Evolutionary conservation across 202 grass and related monocot genomes (phyloP).

Genomic region (Schoenoplectus tabernaemontani): DNA sequence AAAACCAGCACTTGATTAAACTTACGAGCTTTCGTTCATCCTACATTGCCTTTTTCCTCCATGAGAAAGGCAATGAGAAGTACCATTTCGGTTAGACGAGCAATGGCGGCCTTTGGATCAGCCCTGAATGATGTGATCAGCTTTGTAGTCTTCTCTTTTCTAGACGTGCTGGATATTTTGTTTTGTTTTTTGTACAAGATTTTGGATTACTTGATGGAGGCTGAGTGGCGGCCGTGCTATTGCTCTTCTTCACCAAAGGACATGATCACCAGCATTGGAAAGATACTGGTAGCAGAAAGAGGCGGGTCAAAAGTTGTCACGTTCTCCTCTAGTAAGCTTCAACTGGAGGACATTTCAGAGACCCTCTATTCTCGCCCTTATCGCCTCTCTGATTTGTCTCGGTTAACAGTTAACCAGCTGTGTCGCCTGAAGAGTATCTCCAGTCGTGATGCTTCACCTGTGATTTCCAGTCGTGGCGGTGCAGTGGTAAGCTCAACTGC

Average conservation of each 20-base stretch:
- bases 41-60: slow-evolving; percentile 19
- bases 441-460: background rate
- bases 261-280: slow-evolving; percentile 31
- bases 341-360: slow-evolving; percentile 95
- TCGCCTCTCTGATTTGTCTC: slow-evolving; percentile 34
- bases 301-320: slow-evolving; percentile 78
- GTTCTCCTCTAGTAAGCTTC: slow-evolving; percentile 53
- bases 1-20: background rate
- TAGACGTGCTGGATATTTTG: slow-evolving; percentile 61
- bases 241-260: slow-evolving; percentile 49
- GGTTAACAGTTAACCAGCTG: slow-evolving; percentile 14
- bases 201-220: slow-evolving; percentile 62
- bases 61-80: slow-evolving; percentile 25
- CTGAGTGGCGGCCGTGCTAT: slow-evolving; percentile 85
- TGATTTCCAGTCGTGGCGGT: background rate
- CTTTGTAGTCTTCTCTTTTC: slow-evolving; percentile 63
- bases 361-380: slow-evolving; percentile 70
- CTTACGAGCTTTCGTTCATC: no score
- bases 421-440: slow-evolving; percentile 27
- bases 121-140: slow-evolving; percentile 59
- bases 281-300: slow-evolving; percentile 76
- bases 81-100: background rate
- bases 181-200: slow-evolving; percentile 66
- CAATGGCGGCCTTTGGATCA: slow-evolving; percentile 44
- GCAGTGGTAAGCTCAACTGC: background rate